Evolutionary conservation across 2,329 filamentous ascomycete genomes (phyloP).

Genomic region (Fusarium setosum): DNA sequence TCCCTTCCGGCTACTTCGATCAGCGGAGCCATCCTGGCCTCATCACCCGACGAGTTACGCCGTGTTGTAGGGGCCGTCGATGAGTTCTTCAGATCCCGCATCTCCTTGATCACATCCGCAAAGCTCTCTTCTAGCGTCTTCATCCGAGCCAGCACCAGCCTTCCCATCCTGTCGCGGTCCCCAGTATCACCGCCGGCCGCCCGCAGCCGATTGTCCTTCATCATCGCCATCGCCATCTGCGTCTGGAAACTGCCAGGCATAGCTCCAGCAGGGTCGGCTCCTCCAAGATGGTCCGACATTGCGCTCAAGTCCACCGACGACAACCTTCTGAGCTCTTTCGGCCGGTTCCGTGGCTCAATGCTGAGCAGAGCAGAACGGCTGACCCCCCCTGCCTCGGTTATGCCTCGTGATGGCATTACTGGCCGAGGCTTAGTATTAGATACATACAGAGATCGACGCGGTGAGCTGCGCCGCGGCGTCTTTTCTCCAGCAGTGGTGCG

Average conservation of each 20-base stretch:
- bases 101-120: constrained; percentile 84
- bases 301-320: constrained; percentile 79
- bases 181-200: constrained; percentile 51
- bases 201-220: constrained; percentile 66
- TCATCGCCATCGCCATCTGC: constrained; percentile 80
- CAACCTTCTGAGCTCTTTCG: constrained; percentile 53
- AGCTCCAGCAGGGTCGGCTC: constrained; percentile 69
- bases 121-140: constrained; percentile 93
- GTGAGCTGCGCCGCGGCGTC: constrained; percentile 59
- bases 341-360: constrained; percentile 58
- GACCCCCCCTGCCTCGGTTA: constrained; percentile 49
- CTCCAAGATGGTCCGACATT: constrained; percentile 75
- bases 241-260: constrained; percentile 84
- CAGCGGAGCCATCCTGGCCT: constrained; percentile 41
- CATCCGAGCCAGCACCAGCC: constrained; percentile 89
- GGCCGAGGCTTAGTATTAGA: constrained; percentile 67
- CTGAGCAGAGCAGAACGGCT: constrained; percentile 61
- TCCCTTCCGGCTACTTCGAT: constrained; percentile 51
- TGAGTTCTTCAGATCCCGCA: constrained; percentile 70
- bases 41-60: constrained; percentile 63
- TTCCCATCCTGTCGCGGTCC: constrained; percentile 76
- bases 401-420: constrained; percentile 58
- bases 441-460: constrained; percentile 57
- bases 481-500: constrained; percentile 47
- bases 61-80: constrained; percentile 60